Conservation (phyloP, 139 green algal genomes). For the Nannochloris sp. region DNA sequence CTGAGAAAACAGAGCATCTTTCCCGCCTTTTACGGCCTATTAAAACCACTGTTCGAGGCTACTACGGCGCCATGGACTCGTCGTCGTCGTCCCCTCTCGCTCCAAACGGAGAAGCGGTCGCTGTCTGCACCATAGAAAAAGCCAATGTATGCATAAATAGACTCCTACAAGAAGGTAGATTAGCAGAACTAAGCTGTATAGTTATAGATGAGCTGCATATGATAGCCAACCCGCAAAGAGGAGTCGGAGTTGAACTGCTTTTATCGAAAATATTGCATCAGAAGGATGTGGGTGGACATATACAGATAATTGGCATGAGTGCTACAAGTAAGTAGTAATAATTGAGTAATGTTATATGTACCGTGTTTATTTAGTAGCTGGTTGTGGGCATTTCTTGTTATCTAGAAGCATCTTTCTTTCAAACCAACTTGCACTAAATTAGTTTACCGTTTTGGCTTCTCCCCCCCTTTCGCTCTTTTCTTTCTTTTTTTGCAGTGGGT, state of each 20-base stretch:
- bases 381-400: not conserved
- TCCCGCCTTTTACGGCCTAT: constrained; percentile 24
- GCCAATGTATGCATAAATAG: constrained; percentile 54
- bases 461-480: no score
- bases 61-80: constrained; percentile 31
- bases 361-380: constrained; percentile 67
- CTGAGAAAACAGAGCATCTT: constrained; percentile 56
- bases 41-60: constrained; percentile 37
- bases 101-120: constrained; percentile 42
- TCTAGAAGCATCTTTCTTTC: not conserved
- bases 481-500: constrained; percentile 15
- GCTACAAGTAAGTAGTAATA: constrained; percentile 37
- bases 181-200: constrained; percentile 49
- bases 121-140: constrained; percentile 78
- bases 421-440: not conserved
- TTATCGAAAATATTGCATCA: constrained; percentile 53
- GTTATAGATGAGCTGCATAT: constrained; percentile 72
- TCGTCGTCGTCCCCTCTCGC: constrained; percentile 22
- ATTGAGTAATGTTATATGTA: no score
- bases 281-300: not conserved
- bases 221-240: constrained; percentile 39
- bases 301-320: constrained; percentile 63
- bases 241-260: constrained; percentile 52
- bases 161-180: constrained; percentile 21
- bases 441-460: no score